phyloP scores from a whole-genome alignment of 768 basidiomycete genomes.

The Xerocomus brunneocitrinus region DNA sequence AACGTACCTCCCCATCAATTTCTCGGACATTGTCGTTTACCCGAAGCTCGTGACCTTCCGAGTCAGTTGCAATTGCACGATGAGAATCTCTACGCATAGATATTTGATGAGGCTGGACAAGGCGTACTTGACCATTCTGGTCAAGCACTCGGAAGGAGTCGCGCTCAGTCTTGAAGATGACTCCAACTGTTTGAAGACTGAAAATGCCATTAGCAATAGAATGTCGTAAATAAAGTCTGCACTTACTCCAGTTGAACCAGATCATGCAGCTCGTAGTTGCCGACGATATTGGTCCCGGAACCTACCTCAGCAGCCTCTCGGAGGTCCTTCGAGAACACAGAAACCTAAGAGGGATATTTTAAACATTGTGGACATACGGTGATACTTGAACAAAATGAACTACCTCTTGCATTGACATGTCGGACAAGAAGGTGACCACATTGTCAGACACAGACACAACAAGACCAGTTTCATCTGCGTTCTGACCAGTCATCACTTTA shows the following conservation, averaged over 20 bases:
- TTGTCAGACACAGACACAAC: slow-evolving; percentile 90
- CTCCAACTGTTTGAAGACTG: slow-evolving; percentile 90
- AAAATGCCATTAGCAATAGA: slow-evolving; percentile 11
- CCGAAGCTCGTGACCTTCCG: slow-evolving; percentile 81
- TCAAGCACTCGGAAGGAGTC: slow-evolving; percentile 95
- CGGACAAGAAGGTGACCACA: slow-evolving; percentile 93
- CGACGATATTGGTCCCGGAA: slow-evolving; percentile 83
- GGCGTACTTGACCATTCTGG: slow-evolving; percentile 84
- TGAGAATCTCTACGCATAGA: slow-evolving; percentile 82
- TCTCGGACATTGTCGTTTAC: slow-evolving; percentile 93
- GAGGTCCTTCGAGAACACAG: slow-evolving; percentile 95
- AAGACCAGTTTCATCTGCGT: slow-evolving; percentile 91
- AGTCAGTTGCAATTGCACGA: slow-evolving; percentile 83
- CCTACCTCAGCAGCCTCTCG: slow-evolving; percentile 97
- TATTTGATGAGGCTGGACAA: slow-evolving; percentile 92
- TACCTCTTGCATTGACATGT: slow-evolving; percentile 95
- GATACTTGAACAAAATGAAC: slow-evolving; percentile 5
- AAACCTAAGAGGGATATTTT: slow-evolving; percentile 51
- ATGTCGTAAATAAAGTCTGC: not conserved
- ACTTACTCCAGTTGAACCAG: slow-evolving; percentile 94
- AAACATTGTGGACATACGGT: slow-evolving; percentile 4
- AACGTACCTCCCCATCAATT: slow-evolving; percentile 74
- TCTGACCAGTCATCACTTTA: slow-evolving; percentile 95
- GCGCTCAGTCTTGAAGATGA: slow-evolving; percentile 96
- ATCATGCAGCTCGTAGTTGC: slow-evolving; percentile 94